Conservation (phyloP, 2,329 filamentous ascomycete genomes). For the Colletotrichum sp. region DNA sequence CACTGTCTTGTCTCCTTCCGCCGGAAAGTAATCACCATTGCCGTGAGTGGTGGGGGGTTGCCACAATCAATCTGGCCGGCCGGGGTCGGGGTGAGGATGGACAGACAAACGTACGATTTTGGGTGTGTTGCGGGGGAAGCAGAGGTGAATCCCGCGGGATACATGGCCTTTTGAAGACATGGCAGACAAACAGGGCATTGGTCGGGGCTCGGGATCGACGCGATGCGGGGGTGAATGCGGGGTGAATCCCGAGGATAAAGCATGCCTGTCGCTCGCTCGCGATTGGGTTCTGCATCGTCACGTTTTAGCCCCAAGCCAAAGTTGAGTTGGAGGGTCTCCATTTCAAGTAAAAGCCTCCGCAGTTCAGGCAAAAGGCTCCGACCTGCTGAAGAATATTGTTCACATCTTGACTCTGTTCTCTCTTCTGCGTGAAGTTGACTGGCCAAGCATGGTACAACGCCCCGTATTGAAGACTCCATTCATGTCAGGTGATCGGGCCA, state of each 20-base stretch:
- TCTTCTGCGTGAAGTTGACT: background rate
- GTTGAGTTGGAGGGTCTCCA: background rate
- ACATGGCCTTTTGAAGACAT: conserved; percentile 13
- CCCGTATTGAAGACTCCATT: background rate
- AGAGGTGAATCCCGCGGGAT: conserved; percentile 13
- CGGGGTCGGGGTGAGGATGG: background rate
- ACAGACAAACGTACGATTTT: conserved; percentile 2
- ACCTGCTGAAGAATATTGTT: background rate
- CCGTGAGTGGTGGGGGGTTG: background rate
- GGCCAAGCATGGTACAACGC: background rate
- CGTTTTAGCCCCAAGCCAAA: background rate
- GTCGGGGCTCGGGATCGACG: conserved; percentile 11
- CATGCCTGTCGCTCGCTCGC: background rate
- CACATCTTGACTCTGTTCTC: too few relatives aligned
- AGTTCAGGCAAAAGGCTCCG: background rate
- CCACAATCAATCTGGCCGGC: background rate
- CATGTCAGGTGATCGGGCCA: background rate
- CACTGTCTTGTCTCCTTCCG: background rate
- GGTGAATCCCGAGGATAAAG: conserved; percentile 2
- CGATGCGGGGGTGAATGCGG: conserved; percentile 1
- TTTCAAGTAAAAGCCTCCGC: background rate
- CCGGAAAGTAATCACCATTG: background rate
- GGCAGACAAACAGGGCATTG: background rate
- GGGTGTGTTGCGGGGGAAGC: background rate
- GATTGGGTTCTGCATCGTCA: background rate